Percentiles rank a stretch among this genome's conserved stretches.
Evolutionary conservation across 83 land plant genomes (phyloP).

Genomic region (Isoetes engelmannii): DNA sequence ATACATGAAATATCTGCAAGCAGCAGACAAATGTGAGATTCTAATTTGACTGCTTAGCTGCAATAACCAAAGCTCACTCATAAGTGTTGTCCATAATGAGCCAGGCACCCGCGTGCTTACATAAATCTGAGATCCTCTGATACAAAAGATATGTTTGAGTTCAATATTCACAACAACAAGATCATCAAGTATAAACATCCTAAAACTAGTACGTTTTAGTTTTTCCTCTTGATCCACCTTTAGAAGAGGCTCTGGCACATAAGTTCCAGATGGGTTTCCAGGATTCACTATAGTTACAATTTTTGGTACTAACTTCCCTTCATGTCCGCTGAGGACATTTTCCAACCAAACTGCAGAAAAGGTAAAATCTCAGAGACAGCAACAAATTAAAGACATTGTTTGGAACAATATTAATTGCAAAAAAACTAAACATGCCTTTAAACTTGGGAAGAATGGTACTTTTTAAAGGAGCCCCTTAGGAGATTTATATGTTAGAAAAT

Average conservation of each 20-base stretch:
- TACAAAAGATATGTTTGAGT: neutral
- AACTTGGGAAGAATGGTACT: too few species aligned
- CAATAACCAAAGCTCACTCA: constrained; percentile 44
- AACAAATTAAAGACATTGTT: too few species aligned
- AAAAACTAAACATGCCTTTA: too few species aligned
- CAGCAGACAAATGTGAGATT: neutral
- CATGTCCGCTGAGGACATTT: constrained; percentile 31
- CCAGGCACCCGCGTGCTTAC: constrained; percentile 81
- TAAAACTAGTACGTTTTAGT: too few species aligned
- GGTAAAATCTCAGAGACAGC: too few species aligned
- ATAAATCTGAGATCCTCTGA: constrained; percentile 78
- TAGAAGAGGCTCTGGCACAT: constrained; percentile 77
- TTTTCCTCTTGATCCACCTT: constrained; percentile 32
- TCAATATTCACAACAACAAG: neutral
- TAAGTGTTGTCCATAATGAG: constrained; percentile 94
- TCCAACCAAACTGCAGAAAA: constrained; percentile 75
- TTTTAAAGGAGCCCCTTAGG: too few species aligned
- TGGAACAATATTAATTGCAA: too few species aligned
- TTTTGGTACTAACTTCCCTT: constrained; percentile 58
- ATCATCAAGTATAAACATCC: neutral
- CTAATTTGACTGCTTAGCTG: neutral
- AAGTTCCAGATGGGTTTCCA: constrained; percentile 91
- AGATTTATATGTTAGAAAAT: too few species aligned
- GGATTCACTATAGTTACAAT: constrained; percentile 92
- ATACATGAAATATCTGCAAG: constrained; percentile 86